phyloP scores from a whole-genome alignment of 169 alveolate species.

The Cryptosporidium felis region DNA sequence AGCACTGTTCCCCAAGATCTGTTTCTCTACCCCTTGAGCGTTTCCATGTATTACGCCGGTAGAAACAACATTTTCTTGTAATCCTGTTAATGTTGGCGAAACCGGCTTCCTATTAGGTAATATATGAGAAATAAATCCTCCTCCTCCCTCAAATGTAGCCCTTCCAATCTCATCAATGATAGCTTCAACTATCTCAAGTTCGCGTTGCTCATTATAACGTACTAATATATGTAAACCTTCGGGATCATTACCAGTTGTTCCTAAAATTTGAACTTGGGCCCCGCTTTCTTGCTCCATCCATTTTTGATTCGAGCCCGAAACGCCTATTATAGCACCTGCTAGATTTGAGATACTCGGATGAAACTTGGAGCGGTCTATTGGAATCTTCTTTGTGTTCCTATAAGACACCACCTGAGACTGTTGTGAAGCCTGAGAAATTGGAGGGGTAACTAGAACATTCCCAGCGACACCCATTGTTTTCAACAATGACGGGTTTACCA shows the following conservation, averaged over 20 bases:
- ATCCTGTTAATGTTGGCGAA: neutral
- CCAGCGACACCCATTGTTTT: conserved; percentile 5
- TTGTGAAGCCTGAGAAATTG: neutral
- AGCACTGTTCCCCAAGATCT: neutral
- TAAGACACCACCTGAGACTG: neutral
- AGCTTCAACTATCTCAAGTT: conserved; percentile 54
- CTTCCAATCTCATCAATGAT: conserved; percentile 66
- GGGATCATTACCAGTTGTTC: conserved; percentile 68
- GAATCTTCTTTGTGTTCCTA: conserved; percentile 41
- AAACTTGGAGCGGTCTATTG: conserved; percentile 58
- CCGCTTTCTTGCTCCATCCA: conserved; percentile 72
- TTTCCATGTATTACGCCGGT: neutral
- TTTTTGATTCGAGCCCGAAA: conserved; percentile 67
- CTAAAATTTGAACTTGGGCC: conserved; percentile 68
- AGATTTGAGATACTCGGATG: conserved; percentile 65
- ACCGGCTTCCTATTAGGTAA: conserved; percentile 37
- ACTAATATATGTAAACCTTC: conserved; percentile 58
- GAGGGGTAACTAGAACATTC: neutral
- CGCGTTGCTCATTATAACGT: conserved; percentile 64
- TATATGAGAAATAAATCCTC: conserved; percentile 63
- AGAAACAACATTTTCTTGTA: neutral
- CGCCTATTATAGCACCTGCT: conserved; percentile 70
- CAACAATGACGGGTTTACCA: neutral
- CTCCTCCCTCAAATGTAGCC: conserved; percentile 70
- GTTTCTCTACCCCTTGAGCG: neutral